Evolutionary conservation across 805 yeast genomes (phyloP).

Genomic region (Candida insectorum): DNA sequence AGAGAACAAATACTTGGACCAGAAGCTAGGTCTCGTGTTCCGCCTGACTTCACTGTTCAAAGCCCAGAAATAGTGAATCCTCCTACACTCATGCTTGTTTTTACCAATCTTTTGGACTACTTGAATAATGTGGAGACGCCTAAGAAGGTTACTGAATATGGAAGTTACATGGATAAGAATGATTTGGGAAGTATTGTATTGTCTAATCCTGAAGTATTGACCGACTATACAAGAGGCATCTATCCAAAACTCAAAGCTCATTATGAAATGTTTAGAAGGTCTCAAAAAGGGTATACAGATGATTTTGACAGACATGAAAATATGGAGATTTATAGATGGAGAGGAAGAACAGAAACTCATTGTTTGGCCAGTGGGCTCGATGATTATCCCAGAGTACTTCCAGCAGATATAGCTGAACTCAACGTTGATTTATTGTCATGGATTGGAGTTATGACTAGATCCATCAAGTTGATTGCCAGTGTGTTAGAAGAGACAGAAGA

Average conservation of each 20-base stretch:
- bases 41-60: conserved; percentile 77
- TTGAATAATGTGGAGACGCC: conserved; percentile 27
- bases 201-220: conserved; percentile 55
- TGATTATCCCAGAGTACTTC: conserved; percentile 85
- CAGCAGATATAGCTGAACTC: conserved; percentile 83
- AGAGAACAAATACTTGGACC: conserved; percentile 91
- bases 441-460: conserved; percentile 89
- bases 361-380: conserved; percentile 92
- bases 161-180: conserved; percentile 7
- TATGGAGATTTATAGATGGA: conserved; percentile 83
- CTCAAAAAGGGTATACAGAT: conserved; percentile 72
- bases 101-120: conserved; percentile 51
- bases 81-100: conserved; percentile 81
- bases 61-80: conserved; percentile 92
- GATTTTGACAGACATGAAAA: conserved; percentile 59
- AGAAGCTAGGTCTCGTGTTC: conserved; percentile 87
- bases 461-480: conserved; percentile 72
- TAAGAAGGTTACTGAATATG: conserved; percentile 19
- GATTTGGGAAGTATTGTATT: conserved; percentile 52
- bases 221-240: conserved; percentile 55
- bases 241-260: conserved; percentile 78
- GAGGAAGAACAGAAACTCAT: conserved; percentile 82
- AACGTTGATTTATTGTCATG: conserved; percentile 88
- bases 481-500: conserved; percentile 60
- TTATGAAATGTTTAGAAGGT: conserved; percentile 77